Evolutionary conservation across 2,329 filamentous ascomycete genomes (phyloP), one percentile per base, ranked within the genome.

Genomic region (Atkinsonella texensis): DNA sequence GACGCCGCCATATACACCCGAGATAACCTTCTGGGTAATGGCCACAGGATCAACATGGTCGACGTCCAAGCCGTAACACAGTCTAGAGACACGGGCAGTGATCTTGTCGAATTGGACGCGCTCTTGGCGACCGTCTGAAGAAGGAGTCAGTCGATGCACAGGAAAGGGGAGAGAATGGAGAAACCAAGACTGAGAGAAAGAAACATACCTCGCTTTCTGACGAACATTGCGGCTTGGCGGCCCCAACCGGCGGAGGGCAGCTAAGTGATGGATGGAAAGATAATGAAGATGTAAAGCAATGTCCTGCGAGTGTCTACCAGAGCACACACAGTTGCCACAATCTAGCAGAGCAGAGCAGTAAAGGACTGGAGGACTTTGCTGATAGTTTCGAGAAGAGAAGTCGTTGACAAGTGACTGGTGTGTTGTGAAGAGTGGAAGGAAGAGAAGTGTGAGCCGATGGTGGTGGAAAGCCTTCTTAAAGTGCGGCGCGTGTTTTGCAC

Each of bases 71-170:
- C 91, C 91, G 71, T 98, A 98, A 80, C 93, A 98, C 66, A 98
- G 79, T 65, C 93, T 84, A 46, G 93, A 97, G 60, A 98, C 93
- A 72, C 93, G 89, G 63, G 93, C 93, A 65, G 93, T 97, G 81
- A 98, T 98, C 77, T 98, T 98, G 80, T 98, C 93, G 76, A 98
- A 98, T 71, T 98, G 93, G 59, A 98, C 93, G 71, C 93, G 93
- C 80, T 98, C 93, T 77, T 97, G 95, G 78, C 93, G 93, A 74
- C 91, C 91, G 80, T 98, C 93, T 97, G 52, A 11, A 15, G 17
- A 10, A 20, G 23, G 9, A n/a, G 61, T 70, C 52, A 73, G 65
- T 47, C 40, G 5, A 15, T 38, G 35, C 11, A 38, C 35, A 50
- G 40, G 4, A 20, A 46, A 17, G 17, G 32, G 2, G 17, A 12